These are phyloP conservation scores for Amanita brunnescens DNA, from an alignment of 768 basidiomycete genomes.

Conservation along the genomic window DNA sequence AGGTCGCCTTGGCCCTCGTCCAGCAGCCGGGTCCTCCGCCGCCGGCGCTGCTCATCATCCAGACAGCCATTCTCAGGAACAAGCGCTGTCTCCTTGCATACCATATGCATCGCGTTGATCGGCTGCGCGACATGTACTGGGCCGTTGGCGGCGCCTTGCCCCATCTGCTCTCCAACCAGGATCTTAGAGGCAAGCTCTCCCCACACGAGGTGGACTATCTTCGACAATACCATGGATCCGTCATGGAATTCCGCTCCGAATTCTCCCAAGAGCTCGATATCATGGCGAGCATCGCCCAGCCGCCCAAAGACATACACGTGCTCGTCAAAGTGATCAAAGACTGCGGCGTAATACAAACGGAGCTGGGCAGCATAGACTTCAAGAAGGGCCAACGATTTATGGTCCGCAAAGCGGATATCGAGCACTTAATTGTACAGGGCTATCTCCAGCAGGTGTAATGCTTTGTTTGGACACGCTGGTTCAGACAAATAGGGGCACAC, in stretches of 20 bases:
- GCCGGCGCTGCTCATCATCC: conserved; percentile 70
- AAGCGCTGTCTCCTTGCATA: conserved; percentile 96
- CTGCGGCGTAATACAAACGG: conserved; percentile 88
- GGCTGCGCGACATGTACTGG: conserved; percentile 87
- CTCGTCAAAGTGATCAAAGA: conserved; percentile 81
- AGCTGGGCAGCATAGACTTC: conserved; percentile 86
- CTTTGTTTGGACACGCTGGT: neutral
- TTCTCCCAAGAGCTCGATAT: conserved; percentile 86
- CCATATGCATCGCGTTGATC: conserved; percentile 78
- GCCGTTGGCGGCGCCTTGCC: conserved; percentile 78
- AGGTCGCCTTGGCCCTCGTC: conserved; percentile 33
- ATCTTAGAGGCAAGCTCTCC: conserved; percentile 64
- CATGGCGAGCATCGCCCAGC: conserved; percentile 69
- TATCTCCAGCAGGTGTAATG: conserved; percentile 72
- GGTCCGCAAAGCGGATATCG: conserved; percentile 82
- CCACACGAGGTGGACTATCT: conserved; percentile 53
- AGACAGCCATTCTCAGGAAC: conserved; percentile 85
- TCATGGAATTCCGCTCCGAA: conserved; percentile 79
- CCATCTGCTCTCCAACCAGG: conserved; percentile 61
- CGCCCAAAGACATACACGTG: conserved; percentile 86
- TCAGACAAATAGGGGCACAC: neutral
- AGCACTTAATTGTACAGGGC: conserved; percentile 90
- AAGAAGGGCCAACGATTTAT: conserved; percentile 84
- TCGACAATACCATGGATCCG: conserved; percentile 20
- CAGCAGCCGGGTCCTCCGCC: conserved; percentile 35